Evolutionary conservation across 2,329 filamentous ascomycete species (phyloP), one percentile per base, ranked within the genome.

Genomic region (Zymoseptoria passerinii): DNA sequence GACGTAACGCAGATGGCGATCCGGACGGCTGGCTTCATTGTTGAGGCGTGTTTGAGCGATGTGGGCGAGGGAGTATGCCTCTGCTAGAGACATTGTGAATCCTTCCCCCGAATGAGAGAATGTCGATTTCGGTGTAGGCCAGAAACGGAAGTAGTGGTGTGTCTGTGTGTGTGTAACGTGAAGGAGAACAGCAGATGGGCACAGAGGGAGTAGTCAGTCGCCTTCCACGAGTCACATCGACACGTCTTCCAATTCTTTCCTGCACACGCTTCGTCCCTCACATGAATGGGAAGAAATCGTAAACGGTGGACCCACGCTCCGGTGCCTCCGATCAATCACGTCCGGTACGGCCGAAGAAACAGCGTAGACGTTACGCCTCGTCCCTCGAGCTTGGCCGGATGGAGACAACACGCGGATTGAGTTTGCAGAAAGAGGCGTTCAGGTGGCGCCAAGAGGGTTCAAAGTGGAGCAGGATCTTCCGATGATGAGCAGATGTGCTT

Each of bases 11-110:
- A 71, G 61, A 56, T 71, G 67, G 50, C 71, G 68, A 52, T 72
- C 68, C 5, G 68, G 69, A 18, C 67, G 65, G 56, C 59, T 65
- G 28, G 68, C 69, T 58, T 67, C 69, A 27, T 71, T 60, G 29
- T 71, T 59, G 20, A 73, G 68, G 48, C 71, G 66, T 58, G 70
- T 72, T 60, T 71, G 66, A 28, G 71, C 71, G 5, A 63, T 71
- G 63, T 72, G 70, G 6, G 71, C 70, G 48, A 73, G 61, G 29
- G 61, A 59, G 58, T 71, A 71, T 51, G 70, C 70, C 60, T 73
- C 67, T 56, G 63, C 63, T 48, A 72, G 66, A 52, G 71, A 73
- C 70, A 71, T 72, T 52, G 27, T 55, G 55, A n/a, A 44, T 44
- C 16, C 10, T 3, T 40, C 35, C 16, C 35, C 4, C 35, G 35